These are phyloP conservation scores for Priceomyces carsonii DNA, from an alignment of 805 yeast species.

Conservation along the genomic window DNA sequence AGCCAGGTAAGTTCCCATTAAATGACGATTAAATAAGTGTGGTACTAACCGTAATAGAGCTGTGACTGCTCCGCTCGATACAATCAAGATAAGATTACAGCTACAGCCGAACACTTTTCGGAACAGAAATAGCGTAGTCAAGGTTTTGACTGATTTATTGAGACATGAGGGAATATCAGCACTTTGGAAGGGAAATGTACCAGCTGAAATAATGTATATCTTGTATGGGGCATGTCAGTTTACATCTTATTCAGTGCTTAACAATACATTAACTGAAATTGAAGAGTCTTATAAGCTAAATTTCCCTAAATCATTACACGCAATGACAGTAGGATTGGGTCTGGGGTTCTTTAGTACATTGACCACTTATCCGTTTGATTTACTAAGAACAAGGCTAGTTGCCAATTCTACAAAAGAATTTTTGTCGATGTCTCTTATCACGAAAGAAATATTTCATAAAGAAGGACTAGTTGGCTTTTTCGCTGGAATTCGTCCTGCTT, in stretches of 20 bases:
- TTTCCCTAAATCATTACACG: constrained; percentile 40
- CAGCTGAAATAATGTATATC: constrained; percentile 85
- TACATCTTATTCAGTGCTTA: constrained; percentile 62
- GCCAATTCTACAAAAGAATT: constrained; percentile 50
- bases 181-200: constrained; percentile 95
- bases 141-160: constrained; percentile 45
- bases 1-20: constrained; percentile 33
- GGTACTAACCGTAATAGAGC: constrained; percentile 41
- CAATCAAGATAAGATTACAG: constrained; percentile 75
- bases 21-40: too few relatives aligned
- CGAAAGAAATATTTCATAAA: constrained; percentile 21
- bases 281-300: constrained; percentile 20
- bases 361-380: constrained; percentile 84
- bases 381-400: constrained; percentile 83
- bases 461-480: constrained; percentile 50
- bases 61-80: constrained; percentile 76
- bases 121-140: constrained; percentile 25
- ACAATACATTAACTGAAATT: constrained; percentile 37
- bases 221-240: constrained; percentile 87
- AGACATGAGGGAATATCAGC: constrained; percentile 69
- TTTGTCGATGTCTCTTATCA: constrained; percentile 34
- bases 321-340: constrained; percentile 65
- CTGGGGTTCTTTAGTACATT: constrained; percentile 78
- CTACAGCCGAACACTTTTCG: constrained; percentile 39
- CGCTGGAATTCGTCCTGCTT: constrained; percentile 50